Base-by-base conservation (phyloP, 1,284 basidiomycete genomes). In the Malassezia furfur region DNA sequence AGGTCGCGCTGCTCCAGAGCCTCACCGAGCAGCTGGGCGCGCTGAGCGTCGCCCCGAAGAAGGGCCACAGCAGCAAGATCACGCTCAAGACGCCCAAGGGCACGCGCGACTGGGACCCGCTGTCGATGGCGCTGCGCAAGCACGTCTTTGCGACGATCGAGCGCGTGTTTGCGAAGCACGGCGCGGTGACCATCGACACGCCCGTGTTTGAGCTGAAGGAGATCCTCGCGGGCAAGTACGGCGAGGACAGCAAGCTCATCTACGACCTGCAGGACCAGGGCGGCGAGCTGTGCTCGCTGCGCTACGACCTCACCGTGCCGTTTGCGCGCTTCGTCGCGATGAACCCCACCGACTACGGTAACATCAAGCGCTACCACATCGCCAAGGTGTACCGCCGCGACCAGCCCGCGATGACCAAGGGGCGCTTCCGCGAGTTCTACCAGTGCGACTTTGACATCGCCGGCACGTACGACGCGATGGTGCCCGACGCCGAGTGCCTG, bases 361-460 rank as follows among this genome's bases (percentile, higher is more conserved):
- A 61, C 58, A 81, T 82, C 75, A 96, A 96, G 78, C 77, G 96
- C 34, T 98, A 91, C 84, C 93, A 98, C 77, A 86, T 98, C 52
- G 91, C 91, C 30, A 99, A 98, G 78, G 93, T 98, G 22, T 98
- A 98, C 77, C 80, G 94, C 61, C 79, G 94, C 72, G 93, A 99
- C 77, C 91, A 87, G 70, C 93, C 94, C 1, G 91, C 93, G 57
- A 91, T 98, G 87, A 86, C 85, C 50, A 98, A 99, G 78, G 93
- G 93, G 4, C 82, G 93, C 36, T 96, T 98, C 90, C 82, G 93
- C 61, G 93, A 99, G 78, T 98, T 98, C 75, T 91, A 89, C 74
- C 93, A 99, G 78, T 96, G 93, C 63, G 93, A 98, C 76, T 88
- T 96, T 69, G 94, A 98, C 77, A 91, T 98, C 61, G 84, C 88